Conservation (phyloP, 2,329 filamentous ascomycete genomes). For the Ophiosphaerella narmari region DNA sequence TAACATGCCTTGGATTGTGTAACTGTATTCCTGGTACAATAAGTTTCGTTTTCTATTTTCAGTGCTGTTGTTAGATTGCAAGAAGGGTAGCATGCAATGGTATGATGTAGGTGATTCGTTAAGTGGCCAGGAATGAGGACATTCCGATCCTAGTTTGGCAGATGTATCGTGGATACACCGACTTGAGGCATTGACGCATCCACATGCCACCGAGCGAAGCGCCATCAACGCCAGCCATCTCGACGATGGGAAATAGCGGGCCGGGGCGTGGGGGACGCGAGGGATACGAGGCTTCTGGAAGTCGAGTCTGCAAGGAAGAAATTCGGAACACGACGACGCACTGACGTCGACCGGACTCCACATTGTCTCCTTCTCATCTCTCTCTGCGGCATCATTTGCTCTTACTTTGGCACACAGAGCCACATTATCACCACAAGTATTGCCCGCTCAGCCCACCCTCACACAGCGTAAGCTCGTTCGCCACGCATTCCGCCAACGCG, state of each 20-base stretch:
- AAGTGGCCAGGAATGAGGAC: background rate
- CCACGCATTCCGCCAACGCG: background rate
- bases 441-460: constrained; percentile 2
- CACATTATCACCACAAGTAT: background rate
- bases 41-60: background rate
- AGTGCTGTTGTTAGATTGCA: background rate
- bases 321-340: no score
- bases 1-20: background rate
- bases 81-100: background rate
- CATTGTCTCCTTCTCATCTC: no score
- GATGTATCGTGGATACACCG: no score
- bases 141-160: no score
- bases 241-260: no score
- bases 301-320: no score
- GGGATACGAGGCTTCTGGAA: no score
- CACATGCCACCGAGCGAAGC: no score
- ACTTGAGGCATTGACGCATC: no score
- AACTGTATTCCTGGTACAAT: background rate
- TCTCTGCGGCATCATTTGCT: background rate
- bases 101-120: background rate
- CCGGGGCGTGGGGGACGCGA: no score
- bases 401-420: background rate
- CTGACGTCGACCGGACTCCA: no score
- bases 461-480: background rate
- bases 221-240: no score